These are phyloP conservation scores for Talaromyces wortmannii DNA, from an alignment of 495 filamentous ascomycete genomes.

Conservation along the genomic window DNA sequence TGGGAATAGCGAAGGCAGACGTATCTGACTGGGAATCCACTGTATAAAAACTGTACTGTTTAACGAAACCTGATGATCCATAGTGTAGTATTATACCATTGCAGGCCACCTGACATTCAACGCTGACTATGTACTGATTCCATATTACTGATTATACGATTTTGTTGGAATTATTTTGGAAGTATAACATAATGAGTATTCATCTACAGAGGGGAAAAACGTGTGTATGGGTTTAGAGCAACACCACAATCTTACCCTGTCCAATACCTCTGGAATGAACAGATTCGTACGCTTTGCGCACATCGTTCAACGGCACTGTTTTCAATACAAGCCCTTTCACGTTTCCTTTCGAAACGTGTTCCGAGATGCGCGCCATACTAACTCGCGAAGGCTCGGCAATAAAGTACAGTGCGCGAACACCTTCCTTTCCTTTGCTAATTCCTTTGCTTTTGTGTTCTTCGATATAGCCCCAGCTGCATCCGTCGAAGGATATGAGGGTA, in stretches of 20 bases:
- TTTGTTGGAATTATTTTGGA: too few species aligned
- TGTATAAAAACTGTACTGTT: too few species aligned
- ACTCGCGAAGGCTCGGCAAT: constrained; percentile 13
- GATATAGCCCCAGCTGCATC: constrained; percentile 23
- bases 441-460: constrained; percentile 22
- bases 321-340: neutral
- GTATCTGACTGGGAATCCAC: too few species aligned
- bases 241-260: neutral
- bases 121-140: too few species aligned
- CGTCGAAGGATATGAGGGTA: constrained; percentile 24
- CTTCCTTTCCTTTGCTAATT: constrained; percentile 8
- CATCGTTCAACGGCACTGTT: neutral
- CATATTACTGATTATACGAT: too few species aligned
- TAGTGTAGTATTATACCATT: too few species aligned
- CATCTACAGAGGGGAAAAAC: too few species aligned
- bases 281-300: neutral
- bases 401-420: constrained; percentile 22
- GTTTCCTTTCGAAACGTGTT: neutral
- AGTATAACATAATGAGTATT: too few species aligned
- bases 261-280: neutral
- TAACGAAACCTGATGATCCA: too few species aligned
- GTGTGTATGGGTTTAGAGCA: neutral
- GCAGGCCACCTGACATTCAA: too few species aligned
- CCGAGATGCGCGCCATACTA: neutral
- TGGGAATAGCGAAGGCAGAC: too few species aligned